These are phyloP conservation scores for Ganoderma sp. DNA, from an alignment of 1,284 basidiomycete species.

Conservation along the genomic window DNA sequence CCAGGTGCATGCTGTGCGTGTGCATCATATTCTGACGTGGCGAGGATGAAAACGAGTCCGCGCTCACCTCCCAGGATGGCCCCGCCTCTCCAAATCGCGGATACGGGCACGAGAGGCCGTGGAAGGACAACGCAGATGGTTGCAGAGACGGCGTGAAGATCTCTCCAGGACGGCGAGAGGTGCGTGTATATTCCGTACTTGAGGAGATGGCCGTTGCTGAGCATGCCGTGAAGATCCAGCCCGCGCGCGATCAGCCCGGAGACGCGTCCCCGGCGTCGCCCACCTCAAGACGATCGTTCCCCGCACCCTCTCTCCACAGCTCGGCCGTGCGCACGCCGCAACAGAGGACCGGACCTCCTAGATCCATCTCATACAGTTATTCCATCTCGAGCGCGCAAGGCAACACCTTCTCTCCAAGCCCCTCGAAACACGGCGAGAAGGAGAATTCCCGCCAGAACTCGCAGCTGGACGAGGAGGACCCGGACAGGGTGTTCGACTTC, in stretches of 20 bases:
- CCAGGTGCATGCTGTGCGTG: conserved; percentile 24
- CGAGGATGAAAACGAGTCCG: background rate
- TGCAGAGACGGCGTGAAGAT: conserved; percentile 6
- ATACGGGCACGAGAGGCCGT: conserved; percentile 14
- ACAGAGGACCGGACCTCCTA: conserved; percentile 71
- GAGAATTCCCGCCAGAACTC: conserved; percentile 25
- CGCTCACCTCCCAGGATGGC: conserved; percentile 11
- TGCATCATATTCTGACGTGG: background rate
- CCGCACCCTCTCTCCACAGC: conserved; percentile 15
- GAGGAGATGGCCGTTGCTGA: background rate
- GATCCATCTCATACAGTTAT: conserved; percentile 71
- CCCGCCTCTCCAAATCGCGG: conserved; percentile 4
- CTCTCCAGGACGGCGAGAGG: conserved; percentile 13
- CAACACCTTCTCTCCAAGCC: conserved; percentile 42
- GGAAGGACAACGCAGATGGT: conserved; percentile 12
- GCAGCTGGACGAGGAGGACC: conserved; percentile 36
- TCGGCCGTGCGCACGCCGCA: conserved; percentile 56
- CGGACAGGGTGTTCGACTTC: conserved; percentile 41
- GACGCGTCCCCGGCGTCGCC: conserved; percentile 26
- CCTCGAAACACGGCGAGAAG: conserved; percentile 33
- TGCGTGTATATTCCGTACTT: background rate
- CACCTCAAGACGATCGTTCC: conserved; percentile 18
- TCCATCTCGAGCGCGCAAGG: conserved; percentile 51
- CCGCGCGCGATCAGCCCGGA: conserved; percentile 3
- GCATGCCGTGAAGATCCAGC: background rate